These are phyloP conservation scores for Colletotrichum abscissum DNA, from an alignment of 2,329 filamentous ascomycete species.

Conservation along the genomic window DNA sequence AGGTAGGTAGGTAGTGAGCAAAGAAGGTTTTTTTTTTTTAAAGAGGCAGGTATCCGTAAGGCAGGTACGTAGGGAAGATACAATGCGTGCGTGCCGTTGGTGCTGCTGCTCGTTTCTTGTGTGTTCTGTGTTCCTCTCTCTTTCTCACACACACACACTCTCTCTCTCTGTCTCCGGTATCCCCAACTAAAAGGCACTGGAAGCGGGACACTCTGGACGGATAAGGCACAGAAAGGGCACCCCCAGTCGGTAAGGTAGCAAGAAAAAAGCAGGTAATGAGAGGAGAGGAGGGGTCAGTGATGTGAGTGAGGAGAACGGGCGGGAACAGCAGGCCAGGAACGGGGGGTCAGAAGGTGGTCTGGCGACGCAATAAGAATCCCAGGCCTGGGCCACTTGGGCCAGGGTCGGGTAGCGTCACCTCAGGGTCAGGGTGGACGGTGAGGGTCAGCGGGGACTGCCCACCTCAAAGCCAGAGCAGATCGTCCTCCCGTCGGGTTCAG, in stretches of 20 bases:
- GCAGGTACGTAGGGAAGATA: background rate
- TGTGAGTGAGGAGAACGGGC: conserved; percentile 4
- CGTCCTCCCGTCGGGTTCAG: background rate
- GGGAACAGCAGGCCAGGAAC: background rate
- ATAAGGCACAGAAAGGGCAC: background rate
- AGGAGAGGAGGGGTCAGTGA: conserved; percentile 22
- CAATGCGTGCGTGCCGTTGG: background rate
- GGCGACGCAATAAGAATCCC: conserved; percentile 9
- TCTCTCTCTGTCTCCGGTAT: background rate
- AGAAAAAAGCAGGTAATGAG: conserved; percentile 15
- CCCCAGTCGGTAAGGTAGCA: background rate
- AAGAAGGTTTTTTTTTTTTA: background rate
- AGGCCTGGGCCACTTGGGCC: conserved; percentile 27
- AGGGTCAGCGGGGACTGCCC: conserved; percentile 13
- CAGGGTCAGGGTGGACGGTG: conserved; percentile 2
- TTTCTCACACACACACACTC: background rate
- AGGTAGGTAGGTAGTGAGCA: background rate
- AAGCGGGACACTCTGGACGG: background rate
- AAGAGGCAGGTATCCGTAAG: background rate
- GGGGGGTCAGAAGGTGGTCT: conserved; percentile 13
- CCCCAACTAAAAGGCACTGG: background rate
- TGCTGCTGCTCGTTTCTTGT: background rate
- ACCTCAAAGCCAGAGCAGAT: background rate
- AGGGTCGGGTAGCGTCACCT: conserved; percentile 1
- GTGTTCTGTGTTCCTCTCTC: background rate